These are phyloP conservation scores for Clarkia xantiana DNA, from an alignment of 345 rosid species.

Conservation along the genomic window DNA sequence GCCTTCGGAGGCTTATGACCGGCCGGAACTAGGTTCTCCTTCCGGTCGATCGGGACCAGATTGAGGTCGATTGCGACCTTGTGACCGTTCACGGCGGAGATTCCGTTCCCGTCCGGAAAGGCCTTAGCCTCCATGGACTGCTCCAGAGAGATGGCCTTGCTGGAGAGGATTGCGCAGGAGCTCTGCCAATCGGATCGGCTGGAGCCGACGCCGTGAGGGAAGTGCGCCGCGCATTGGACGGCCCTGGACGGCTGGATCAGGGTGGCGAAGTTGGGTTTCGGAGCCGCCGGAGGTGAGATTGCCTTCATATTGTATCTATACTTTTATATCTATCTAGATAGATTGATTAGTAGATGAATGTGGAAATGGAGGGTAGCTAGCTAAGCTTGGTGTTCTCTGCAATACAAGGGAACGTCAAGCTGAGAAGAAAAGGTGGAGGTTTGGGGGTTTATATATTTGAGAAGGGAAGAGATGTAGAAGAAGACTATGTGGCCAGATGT, in stretches of 20 bases:
- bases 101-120: constrained; percentile 8
- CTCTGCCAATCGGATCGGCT: constrained; percentile 64
- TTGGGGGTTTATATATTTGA: constrained; percentile 16
- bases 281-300: constrained; percentile 6
- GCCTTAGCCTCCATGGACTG: constrained; percentile 19
- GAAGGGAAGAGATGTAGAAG: neutral
- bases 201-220: constrained; percentile 28
- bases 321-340: too few species aligned
- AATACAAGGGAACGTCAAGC: constrained; percentile 44
- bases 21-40: constrained; percentile 10
- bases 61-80: constrained; percentile 32
- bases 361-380: neutral
- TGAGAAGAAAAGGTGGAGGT: constrained; percentile 10
- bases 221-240: constrained; percentile 23
- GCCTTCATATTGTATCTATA: constrained; percentile 41
- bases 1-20: constrained; percentile 21
- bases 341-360: too few species aligned
- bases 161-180: constrained; percentile 64
- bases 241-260: constrained; percentile 5
- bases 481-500: neutral
- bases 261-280: constrained; percentile 11
- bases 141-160: constrained; percentile 42
- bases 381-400: constrained; percentile 32
- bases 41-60: constrained; percentile 35
- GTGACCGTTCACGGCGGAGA: constrained; percentile 46